Base-by-base conservation (phyloP, 495 filamentous ascomycete genomes). In the Cercophora newfieldiana region DNA sequence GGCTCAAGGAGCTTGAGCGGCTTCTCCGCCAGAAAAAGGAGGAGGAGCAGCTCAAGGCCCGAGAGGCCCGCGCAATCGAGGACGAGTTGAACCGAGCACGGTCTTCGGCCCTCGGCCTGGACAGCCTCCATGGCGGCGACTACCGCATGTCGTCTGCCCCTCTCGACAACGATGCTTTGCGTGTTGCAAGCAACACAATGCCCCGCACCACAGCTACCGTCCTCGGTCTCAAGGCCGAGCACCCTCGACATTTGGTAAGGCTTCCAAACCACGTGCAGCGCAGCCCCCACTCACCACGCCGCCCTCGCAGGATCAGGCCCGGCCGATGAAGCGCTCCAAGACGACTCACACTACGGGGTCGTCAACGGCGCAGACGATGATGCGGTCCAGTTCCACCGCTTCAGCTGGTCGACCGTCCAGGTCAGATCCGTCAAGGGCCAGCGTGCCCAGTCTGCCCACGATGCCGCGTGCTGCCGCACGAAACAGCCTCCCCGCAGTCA, bases 261-360 rank as follows among this genome's bases (percentile, higher is more conserved):
- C 24, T 21, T 26, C 44, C 29, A 53, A 61, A 19, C 28, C 16
- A 26, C 16, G 33, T 24, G 37, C 48, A 16, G 26, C 19, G 10
- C 50, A 61, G 56, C 30, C 47, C 51, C 61, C 56, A 53, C 63
- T 70, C 53, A 70, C 53, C 16, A 44, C 37, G 10, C 37, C 48
- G n/a, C 57, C 50, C 33, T 62, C 28, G 3, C 64, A 74, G 67
- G 66, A 71, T 29, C 66, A 66, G n/a, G 61, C 50, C 25, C 72
- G 72, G 10, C 72, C 74, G 51, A 71, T 76, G 74, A 77, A 77
- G 63, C 65, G 74, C 10, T 71, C 74, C 22, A 77, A 73, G 58
- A 77, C 75, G 2, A 66, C 69, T 2, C 74, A 77, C 61, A 24
- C 51, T 12, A 26, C 65, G 22, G 48, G 58, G 16, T 55, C 71